phyloP scores from a whole-genome alignment of 23 red algal genomes.

The Chondrus crispus region DNA sequence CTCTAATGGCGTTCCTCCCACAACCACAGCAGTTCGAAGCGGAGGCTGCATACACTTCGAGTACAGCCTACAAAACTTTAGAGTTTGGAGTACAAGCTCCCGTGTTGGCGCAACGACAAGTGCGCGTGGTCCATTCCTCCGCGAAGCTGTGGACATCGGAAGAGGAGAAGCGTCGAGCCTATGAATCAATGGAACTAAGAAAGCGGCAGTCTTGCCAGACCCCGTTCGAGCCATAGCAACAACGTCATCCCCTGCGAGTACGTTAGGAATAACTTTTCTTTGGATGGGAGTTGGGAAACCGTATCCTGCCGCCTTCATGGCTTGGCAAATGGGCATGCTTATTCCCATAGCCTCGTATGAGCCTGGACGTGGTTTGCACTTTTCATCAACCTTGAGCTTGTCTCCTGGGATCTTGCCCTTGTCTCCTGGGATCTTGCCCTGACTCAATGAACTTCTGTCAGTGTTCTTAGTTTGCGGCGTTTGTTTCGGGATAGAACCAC shows the following conservation, averaged over 20 bases:
- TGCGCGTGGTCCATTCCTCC: constrained; percentile 56
- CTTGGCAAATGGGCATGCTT: constrained; percentile 30
- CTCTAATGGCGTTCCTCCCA: constrained; percentile 91
- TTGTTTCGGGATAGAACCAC: not conserved
- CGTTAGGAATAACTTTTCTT: constrained; percentile 74
- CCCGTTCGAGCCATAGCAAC: constrained; percentile 99
- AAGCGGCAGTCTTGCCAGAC: constrained; percentile 97
- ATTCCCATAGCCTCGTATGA: constrained; percentile 82
- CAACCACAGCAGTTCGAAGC: constrained; percentile 69
- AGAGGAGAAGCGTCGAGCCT: constrained; percentile 28
- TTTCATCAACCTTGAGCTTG: not conserved
- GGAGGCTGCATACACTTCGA: constrained; percentile 15
- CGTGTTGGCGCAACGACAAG: constrained; percentile 89
- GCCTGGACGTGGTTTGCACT: constrained; percentile 48
- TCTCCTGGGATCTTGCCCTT: too few relatives aligned
- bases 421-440: too few relatives aligned
- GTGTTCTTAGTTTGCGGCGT: too few relatives aligned
- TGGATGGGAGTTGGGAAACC: constrained; percentile 94
- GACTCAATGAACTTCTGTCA: too few relatives aligned
- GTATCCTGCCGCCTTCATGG: constrained; percentile 73
- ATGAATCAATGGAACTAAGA: constrained; percentile 81
- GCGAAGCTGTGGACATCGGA: constrained; percentile 1
- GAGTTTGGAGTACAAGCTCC: constrained; percentile 93
- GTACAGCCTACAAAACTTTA: constrained; percentile 80
- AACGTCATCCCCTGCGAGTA: constrained; percentile 83